Evolutionary conservation across 75 land plant genomes (phyloP), one percentile per base, ranked within the genome.

Genomic region (Chamaecyparis obtusa): DNA sequence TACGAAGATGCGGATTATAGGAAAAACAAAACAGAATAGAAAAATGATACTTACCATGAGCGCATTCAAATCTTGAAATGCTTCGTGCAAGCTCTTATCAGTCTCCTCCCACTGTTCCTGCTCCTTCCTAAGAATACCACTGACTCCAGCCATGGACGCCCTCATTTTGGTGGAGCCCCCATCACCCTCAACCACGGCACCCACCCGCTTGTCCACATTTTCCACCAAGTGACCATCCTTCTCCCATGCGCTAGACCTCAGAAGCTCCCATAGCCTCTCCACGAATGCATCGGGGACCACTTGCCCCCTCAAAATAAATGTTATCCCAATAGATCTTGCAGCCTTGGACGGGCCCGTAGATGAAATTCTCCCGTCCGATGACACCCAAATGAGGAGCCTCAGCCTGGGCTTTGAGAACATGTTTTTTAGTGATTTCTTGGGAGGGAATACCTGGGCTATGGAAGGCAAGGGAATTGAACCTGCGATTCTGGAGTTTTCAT

Each of bases 41-140:
- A 2, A 9, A 36, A 30, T 2, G 30, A 11, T 60, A 83, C 89
- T 71, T 87, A 97, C 99, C 99, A 97, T 95, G 57, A 97, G 93
- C 79, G 95, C 98, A 92, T 97, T 97, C 87, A 97, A 88, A 81
- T 95, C 96, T 85, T 95, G 95, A 75, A 97, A 97, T 13, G 99
- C 99, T 49, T 96, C 99, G 33, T 97, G 96, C 88, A 97, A 88
- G 87, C 91, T 94, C 91, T 91, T 94, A 88, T 97, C 99, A 54
- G 95, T 93, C 83, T 88, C 92, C 89, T 97, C 99, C 96, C 97
- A 95, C 88, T 91, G 91, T 81, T 96, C 98, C 87, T 97, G 97
- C 89, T 97, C 99, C 89, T 91, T 96, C 85, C 98, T 88, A 89
- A 97, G 74, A 57, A 97, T 95, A 33, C 99, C 99, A 24, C 95